Percentiles rank a stretch among this genome's conserved stretches.
Evolutionary conservation across 306 rosid species (phyloP).

Genomic region (Rosa rugosa): DNA sequence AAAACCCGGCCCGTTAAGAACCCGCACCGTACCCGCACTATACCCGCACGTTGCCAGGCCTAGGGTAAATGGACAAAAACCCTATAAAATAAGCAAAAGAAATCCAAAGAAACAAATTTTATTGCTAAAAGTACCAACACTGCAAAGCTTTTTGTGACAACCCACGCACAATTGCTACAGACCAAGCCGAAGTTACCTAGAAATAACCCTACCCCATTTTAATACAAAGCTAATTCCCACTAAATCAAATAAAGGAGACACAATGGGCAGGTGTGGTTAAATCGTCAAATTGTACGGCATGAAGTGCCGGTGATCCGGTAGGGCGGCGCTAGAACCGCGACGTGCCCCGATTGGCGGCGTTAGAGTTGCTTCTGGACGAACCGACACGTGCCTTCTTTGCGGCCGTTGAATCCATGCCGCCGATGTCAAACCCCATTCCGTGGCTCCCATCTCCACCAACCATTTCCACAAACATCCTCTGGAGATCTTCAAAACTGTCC

Average conservation of each 20-base stretch:
- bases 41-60: too few relatives aligned
- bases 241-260: not conserved
- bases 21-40: too few relatives aligned
- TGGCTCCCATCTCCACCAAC: constrained; percentile 57
- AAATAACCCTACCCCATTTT: not conserved
- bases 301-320: not conserved
- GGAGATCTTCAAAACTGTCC: constrained; percentile 85
- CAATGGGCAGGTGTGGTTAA: not conserved
- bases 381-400: constrained; percentile 53
- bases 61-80: too few relatives aligned
- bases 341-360: constrained; percentile 46
- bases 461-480: constrained; percentile 83
- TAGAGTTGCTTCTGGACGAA: constrained; percentile 30
- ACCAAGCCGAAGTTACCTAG: not conserved
- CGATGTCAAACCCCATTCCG: constrained; percentile 30
- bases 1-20: too few relatives aligned
- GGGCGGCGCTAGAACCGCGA: constrained; percentile 40
- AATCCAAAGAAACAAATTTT: not conserved
- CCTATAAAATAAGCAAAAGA: not conserved
- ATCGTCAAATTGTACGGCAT: not conserved
- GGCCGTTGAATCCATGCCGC: constrained; percentile 39
- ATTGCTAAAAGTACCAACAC: not conserved
- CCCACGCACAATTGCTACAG: not conserved
- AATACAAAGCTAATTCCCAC: not conserved
- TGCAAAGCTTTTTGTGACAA: not conserved